Conservation (phyloP, 345 rosid genomes). For the Acer campestre region DNA sequence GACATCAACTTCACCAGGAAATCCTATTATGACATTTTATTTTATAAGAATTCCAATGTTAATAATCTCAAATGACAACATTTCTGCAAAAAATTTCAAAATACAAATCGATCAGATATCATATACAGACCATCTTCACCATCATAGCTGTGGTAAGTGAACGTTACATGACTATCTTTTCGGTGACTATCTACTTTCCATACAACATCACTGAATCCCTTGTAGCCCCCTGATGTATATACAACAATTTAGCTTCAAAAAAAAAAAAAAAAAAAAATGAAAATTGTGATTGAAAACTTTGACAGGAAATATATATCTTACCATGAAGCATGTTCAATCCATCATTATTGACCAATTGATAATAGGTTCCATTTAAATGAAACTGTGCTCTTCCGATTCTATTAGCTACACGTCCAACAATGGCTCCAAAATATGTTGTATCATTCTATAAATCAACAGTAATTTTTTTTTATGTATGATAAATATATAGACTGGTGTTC, state of each 20-base stretch:
- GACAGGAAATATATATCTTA: slow-evolving; percentile 9
- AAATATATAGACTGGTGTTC: too few species aligned
- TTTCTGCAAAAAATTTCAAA: neutral
- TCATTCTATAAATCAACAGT: slow-evolving; percentile 50
- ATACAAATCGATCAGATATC: neutral
- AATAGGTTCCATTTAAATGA: slow-evolving; percentile 53
- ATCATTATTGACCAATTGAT: slow-evolving; percentile 60
- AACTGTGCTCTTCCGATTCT: slow-evolving; percentile 70
- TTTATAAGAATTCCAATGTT: neutral
- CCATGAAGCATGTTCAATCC: slow-evolving; percentile 87
- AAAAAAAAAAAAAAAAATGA: too few species aligned
- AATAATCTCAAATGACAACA: neutral
- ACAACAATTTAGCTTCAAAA: neutral
- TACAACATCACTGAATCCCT: slow-evolving; percentile 63
- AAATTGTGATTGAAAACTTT: neutral
- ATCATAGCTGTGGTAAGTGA: slow-evolving; percentile 61
- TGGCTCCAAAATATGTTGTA: slow-evolving; percentile 71
- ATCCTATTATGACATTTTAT: slow-evolving; percentile 42
- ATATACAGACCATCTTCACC: slow-evolving; percentile 65
- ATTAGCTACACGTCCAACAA: slow-evolving; percentile 87
- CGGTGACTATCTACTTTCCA: slow-evolving; percentile 57
- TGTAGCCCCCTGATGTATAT: slow-evolving; percentile 56
- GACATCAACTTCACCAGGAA: slow-evolving; percentile 71
- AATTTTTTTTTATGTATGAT: too few species aligned
- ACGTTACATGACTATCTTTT: slow-evolving; percentile 47